Evolutionary conservation across 768 basidiomycete species (phyloP).

Genomic region (Cystofilobasidium ferigula): DNA sequence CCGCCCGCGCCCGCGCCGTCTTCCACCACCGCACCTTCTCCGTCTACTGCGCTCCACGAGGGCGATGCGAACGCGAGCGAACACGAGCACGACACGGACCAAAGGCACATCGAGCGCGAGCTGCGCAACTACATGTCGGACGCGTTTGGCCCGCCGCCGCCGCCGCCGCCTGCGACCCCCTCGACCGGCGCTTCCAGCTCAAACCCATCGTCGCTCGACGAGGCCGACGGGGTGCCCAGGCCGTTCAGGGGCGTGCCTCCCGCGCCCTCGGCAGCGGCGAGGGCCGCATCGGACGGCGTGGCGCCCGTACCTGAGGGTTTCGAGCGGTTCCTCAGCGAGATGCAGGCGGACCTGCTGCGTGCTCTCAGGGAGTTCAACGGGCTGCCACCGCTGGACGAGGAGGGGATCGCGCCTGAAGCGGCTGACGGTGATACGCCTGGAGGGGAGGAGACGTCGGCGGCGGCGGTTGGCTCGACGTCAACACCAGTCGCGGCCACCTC

Average conservation of each 20-base stretch:
- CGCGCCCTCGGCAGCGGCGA: too few species aligned
- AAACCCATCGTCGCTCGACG: not conserved
- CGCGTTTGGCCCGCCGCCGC: not conserved
- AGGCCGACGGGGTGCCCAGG: too few species aligned
- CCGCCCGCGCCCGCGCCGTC: not conserved
- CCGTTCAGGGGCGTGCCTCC: too few species aligned
- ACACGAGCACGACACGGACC: too few species aligned
- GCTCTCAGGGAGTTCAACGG: slow-evolving; percentile 23
- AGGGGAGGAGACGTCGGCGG: not conserved
- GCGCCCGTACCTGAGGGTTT: slow-evolving; percentile 6
- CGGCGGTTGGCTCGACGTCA: not conserved
- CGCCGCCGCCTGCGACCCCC: too few species aligned
- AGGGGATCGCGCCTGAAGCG: not conserved
- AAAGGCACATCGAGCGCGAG: slow-evolving; percentile 3
- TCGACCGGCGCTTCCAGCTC: not conserved
- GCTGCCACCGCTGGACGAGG: not conserved
- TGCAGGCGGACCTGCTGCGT: slow-evolving; percentile 13
- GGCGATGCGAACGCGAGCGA: too few species aligned
- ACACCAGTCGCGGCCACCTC: not conserved
- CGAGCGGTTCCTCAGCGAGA: slow-evolving; percentile 16
- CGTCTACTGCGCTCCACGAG: too few species aligned
- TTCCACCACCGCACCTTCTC: too few species aligned
- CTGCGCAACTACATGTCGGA: slow-evolving; percentile 13
- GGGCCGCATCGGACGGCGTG: too few species aligned
- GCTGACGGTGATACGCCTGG: too few species aligned